Evolutionary conservation across 805 yeast species (phyloP), one percentile per base, ranked within the genome.

Genomic region (Sugiyamaella boreocaroliniensis): DNA sequence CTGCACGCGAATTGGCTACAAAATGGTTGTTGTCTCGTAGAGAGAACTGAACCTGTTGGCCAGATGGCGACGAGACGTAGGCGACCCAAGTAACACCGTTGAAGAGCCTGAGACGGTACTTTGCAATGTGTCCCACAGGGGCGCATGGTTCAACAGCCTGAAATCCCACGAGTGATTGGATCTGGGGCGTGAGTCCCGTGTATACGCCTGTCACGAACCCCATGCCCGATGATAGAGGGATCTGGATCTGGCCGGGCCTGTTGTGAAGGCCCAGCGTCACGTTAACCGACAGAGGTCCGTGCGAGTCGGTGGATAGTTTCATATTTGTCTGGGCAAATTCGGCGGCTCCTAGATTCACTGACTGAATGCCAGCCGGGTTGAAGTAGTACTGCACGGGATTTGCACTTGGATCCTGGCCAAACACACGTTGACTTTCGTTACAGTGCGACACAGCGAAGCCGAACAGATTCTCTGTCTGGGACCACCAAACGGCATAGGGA

Each of bases 181-280:
- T 61, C 26, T 67, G 61, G 7, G 82, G 77, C 18, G 75, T 70
- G 59, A 79, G 66, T 10, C 81, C 80, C 7, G 54, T 52, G 59
- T 76, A 77, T 15, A 78, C 67, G 22, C 82, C 87, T 19, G 96
- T 83, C 10, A 86, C 78, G 57, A 86, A 81, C 5, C 96, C 96
- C 75, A 75, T 76, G 52, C 97, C 97, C 65, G 85, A 90, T 3
- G 83, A 86, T 52, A 86, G 62, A 2, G 92, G 90, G 41, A 76
- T 55, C 22, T 72, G 71, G n/a, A 83, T 67, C 44, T 63, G 67
- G 45, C 77, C 75, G 3, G 60, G 51, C 14, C 68, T 54, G 11
- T 74, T 77, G 5, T 83, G 77, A 65, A 80, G 71, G 51, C 45
- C 58, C 29, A 51, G 70, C 49, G 54, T 71, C 12, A 74, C 79